Evolutionary conservation across 805 yeast genomes (phyloP), one percentile per base, ranked within the genome.

Genomic region (Maudiozyma saulgeensis): DNA sequence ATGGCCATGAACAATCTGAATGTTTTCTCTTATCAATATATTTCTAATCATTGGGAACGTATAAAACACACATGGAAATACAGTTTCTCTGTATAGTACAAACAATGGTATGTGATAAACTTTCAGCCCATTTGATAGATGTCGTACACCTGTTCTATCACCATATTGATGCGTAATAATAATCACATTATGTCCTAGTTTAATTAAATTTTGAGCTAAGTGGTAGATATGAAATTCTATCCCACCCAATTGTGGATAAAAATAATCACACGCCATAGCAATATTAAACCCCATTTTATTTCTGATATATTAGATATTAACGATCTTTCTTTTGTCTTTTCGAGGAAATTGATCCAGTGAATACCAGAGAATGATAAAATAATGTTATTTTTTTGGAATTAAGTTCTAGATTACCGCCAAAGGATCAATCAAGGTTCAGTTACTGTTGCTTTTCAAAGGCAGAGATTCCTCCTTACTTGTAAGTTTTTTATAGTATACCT

Each of bases 231-330:
- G 99, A 53, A 91, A 81, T 65, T 93, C 99, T 1, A 93, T 95
- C 9, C 99, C 99, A 3, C 99, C 99, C 0, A 97, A 84, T 63
- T 93, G 99, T 11, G 99, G 99, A 68, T 86, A 93, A 78, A 93
- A 93, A 73, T 89, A 93, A 68, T 93, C 99, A 42, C 95, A 86
- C 4, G 90, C 87, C 96, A 93, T 90, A 7, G 77, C 74, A 48
- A 75, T 47, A 90, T 84, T 38, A 54, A 26, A 45, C n/a, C 47
- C 37, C 47, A 45, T 45, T 16, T 35, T 9, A 15, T 5, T n/a
- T 35, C 18, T 28, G 12, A 28, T 28, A 4, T 8, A 28, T 11
- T 28, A 11, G 32, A 11, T 9, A 28, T 28, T 9, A 9, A 11
- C 6, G 32, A 28, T 28, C 32, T 28, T 26, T 8, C 8, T 8